Percentiles rank a stretch among this genome's conserved stretches.
These are phyloP conservation scores for Akanthomyces uredinophilus DNA, from an alignment of 2,329 filamentous ascomycete species.

Conservation along the genomic window DNA sequence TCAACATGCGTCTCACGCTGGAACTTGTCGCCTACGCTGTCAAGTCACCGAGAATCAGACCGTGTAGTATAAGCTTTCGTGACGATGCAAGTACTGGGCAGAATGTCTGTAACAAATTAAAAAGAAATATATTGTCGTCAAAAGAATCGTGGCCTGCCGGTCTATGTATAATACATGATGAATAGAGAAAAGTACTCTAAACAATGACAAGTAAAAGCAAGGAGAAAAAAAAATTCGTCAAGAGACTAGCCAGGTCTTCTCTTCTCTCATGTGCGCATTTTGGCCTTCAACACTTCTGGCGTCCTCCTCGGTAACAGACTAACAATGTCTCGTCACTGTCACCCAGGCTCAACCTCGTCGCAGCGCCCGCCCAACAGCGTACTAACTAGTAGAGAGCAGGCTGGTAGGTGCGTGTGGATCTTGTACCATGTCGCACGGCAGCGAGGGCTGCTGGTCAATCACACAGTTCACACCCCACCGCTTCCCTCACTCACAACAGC, in stretches of 20 bases:
- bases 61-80: neutral
- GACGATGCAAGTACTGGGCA: neutral
- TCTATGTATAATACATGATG: neutral
- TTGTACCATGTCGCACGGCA: conserved; percentile 7
- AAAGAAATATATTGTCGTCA: neutral
- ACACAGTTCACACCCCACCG: neutral
- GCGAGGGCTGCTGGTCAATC: neutral
- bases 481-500: neutral
- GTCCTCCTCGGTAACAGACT: conserved; percentile 4
- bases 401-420: conserved; percentile 3
- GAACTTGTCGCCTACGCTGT: neutral
- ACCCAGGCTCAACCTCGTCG: neutral
- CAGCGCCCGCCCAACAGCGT: neutral
- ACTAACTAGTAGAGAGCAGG: neutral
- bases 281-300: neutral
- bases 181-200: neutral
- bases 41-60: neutral
- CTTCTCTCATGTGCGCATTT: neutral
- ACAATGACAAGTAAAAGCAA: neutral
- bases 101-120: neutral
- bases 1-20: neutral
- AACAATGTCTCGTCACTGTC: neutral
- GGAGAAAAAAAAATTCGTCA: neutral
- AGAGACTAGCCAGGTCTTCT: neutral
- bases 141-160: neutral